These are phyloP conservation scores for Adansonia digitata DNA, from an alignment of 345 rosid genomes.

Conservation along the genomic window DNA sequence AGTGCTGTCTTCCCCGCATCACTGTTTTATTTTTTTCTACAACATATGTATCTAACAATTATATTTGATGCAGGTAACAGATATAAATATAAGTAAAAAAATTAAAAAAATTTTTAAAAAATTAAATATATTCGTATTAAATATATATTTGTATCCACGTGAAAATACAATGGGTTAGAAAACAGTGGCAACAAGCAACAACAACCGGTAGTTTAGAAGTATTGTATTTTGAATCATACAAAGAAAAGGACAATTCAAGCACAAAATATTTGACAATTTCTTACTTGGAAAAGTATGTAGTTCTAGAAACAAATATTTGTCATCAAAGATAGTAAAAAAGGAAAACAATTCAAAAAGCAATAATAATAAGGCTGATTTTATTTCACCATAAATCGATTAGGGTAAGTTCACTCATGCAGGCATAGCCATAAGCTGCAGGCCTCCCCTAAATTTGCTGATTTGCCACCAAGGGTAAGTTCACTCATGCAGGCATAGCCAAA, in stretches of 20 bases:
- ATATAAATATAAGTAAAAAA: too few relatives aligned
- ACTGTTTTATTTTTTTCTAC: too few relatives aligned
- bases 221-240: constrained; percentile 5
- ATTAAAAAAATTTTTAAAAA: too few relatives aligned
- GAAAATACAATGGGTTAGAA: too few relatives aligned
- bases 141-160: too few relatives aligned
- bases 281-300: not conserved
- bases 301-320: not conserved
- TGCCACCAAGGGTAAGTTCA: not conserved
- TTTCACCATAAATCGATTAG: not conserved
- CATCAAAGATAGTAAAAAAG: not conserved
- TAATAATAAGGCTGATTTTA: not conserved
- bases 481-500: not conserved
- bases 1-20: constrained; percentile 29
- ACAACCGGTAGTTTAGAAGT: constrained; percentile 18
- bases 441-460: not conserved
- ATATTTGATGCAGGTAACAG: too few relatives aligned
- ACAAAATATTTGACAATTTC: constrained; percentile 14
- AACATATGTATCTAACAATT: too few relatives aligned
- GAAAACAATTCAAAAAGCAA: not conserved
- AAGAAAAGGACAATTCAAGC: constrained; percentile 26
- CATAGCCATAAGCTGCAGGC: not conserved
- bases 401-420: not conserved
- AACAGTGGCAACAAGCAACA: constrained; percentile 16
- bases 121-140: too few relatives aligned